Evolutionary conservation across 2,329 filamentous ascomycete genomes (phyloP).

Genomic region (Aureobasidium vineae): DNA sequence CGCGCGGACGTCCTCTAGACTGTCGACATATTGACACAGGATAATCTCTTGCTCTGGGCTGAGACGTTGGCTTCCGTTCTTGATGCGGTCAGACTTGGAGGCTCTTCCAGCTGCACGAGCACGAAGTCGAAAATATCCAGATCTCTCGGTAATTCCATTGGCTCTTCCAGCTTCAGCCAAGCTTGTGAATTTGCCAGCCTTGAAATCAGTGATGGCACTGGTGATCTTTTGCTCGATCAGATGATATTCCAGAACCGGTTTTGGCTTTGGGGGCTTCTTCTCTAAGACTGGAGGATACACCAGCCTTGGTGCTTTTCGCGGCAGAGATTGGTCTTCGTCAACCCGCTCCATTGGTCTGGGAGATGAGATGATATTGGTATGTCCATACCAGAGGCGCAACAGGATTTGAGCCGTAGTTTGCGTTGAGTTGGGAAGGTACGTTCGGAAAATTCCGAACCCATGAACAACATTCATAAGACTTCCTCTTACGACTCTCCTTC

Average conservation of each 20-base stretch:
- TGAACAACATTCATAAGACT: neutral
- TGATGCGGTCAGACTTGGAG: slow-evolving; percentile 12
- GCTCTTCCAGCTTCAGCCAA: slow-evolving; percentile 20
- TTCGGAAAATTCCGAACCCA: neutral
- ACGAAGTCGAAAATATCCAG: slow-evolving; percentile 18
- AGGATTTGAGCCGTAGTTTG: slow-evolving; percentile 16
- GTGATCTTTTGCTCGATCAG: slow-evolving; percentile 6
- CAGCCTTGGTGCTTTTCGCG: slow-evolving; percentile 14
- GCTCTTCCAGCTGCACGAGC: slow-evolving; percentile 15
- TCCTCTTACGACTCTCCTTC: neutral
- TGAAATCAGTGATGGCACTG: slow-evolving; percentile 13
- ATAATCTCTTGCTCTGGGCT: slow-evolving; percentile 10
- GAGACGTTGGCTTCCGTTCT: slow-evolving; percentile 18
- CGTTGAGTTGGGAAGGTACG: slow-evolving; percentile 16
- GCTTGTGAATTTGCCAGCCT: slow-evolving; percentile 11
- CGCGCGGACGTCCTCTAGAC: slow-evolving; percentile 1
- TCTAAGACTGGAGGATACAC: neutral
- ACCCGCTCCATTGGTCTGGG: slow-evolving; percentile 3
- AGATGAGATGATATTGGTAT: neutral
- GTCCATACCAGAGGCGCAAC: neutral
- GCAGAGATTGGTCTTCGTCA: slow-evolving; percentile 6
- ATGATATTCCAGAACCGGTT: slow-evolving; percentile 15
- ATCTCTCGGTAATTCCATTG: neutral
- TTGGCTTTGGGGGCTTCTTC: neutral
- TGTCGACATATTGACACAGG: slow-evolving; percentile 4